Percentiles rank a stretch among this genome's conserved stretches.
These are phyloP conservation scores for Sarocladium brachiariae DNA, from an alignment of 2,329 filamentous ascomycete genomes.

Conservation along the genomic window DNA sequence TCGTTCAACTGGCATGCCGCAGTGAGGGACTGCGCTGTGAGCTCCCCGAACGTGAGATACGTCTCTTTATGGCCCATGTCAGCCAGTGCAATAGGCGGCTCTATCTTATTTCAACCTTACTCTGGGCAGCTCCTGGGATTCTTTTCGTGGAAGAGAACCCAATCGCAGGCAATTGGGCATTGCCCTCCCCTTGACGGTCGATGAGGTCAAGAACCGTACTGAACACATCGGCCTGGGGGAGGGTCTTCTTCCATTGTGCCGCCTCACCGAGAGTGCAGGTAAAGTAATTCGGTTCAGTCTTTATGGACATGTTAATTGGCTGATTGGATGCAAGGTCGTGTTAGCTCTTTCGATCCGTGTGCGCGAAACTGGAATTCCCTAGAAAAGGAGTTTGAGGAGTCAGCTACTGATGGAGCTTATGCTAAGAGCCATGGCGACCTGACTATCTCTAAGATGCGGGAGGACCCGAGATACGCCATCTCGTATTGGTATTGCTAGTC, in stretches of 20 bases:
- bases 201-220: conserved; percentile 43
- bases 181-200: conserved; percentile 33
- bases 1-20: conserved; percentile 23
- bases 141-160: conserved; percentile 34
- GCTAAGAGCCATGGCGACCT: too few relatives aligned
- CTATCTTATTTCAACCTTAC: not conserved
- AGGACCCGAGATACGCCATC: too few relatives aligned
- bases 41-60: conserved; percentile 21
- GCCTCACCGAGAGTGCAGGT: conserved; percentile 55
- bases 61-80: conserved; percentile 7
- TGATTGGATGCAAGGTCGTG: not conserved
- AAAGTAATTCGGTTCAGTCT: conserved; percentile 43
- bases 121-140: conserved; percentile 1
- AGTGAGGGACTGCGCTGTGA: conserved; percentile 23
- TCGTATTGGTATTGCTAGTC: not conserved
- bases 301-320: not conserved
- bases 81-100: conserved; percentile 10
- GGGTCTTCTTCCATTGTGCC: conserved; percentile 23
- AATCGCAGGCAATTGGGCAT: conserved; percentile 36
- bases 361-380: not conserved
- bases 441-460: too few relatives aligned
- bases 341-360: not conserved
- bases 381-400: too few relatives aligned
- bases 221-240: conserved; percentile 24
- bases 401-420: too few relatives aligned